Base-by-base conservation (phyloP, 148 eudicot species). In the Fagopyrum homotropicum region DNA sequence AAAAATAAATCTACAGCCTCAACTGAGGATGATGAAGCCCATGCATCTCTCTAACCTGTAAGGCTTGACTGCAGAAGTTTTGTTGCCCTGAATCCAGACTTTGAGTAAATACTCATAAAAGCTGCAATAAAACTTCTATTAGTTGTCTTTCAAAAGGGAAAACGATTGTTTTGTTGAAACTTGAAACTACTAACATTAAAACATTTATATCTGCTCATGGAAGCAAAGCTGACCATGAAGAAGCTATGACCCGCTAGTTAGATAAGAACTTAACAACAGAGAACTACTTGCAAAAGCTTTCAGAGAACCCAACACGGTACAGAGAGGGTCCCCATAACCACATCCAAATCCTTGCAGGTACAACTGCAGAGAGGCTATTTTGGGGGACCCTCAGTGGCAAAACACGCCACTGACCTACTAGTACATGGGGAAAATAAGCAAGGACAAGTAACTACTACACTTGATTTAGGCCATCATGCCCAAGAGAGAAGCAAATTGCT, bases 51-150 rank as follows among this genome's bases (percentile, higher is more conserved):
- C 45, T 83, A 81, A 95, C 99, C 99, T 95, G 82, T 95, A 95
- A 74, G 73, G 96, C 90, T 92, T 89, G 75, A 95, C 97, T 64
- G 85, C 80, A 73, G 83, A 74, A 75, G 99, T 95, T 85, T 79
- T 92, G 87, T 95, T 95, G 75, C 99, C 99, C 84, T 95, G 99
- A 81, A 95, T 82, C 99, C 99, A 95, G 49, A 90, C 96, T 83
- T 95, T 95, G 77, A 95, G 96, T 77, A 95, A 81, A 84, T 95
- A 95, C 76, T 95, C 99, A 80, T 95, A 95, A 77, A 95, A 95
- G 84, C 99, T 95, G 94, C 89, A 90, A 48, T 17, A 15, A 75
- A 69, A 78, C 74, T 35, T 26, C 49, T 69, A 61, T 78, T 66
- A 76, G 75, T 64, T 57, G 10, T 0, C 64, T 57, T 19, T 7